Evolutionary conservation across 2,329 filamentous ascomycete species (phyloP).

Genomic region (Fonsecaea monophora): DNA sequence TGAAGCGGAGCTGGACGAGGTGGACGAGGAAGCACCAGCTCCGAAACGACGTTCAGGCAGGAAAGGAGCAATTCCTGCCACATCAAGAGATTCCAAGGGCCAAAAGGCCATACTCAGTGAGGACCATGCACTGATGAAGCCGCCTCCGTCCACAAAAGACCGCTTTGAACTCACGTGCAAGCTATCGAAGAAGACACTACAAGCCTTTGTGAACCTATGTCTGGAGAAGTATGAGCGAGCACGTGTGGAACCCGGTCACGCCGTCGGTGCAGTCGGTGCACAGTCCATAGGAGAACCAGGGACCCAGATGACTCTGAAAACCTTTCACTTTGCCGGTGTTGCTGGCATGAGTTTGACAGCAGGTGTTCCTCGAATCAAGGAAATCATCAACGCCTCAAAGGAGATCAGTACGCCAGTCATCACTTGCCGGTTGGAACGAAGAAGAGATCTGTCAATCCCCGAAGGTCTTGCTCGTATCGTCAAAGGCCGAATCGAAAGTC

Average conservation of each 20-base stretch:
- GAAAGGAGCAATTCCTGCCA: slow-evolving; percentile 16
- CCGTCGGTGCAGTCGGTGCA: slow-evolving; percentile 92
- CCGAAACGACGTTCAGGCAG: slow-evolving; percentile 38
- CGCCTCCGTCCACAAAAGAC: slow-evolving; percentile 39
- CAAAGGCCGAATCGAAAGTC: slow-evolving; percentile 94
- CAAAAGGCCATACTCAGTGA: slow-evolving; percentile 27
- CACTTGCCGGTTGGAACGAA: slow-evolving; percentile 69
- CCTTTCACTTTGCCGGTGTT: slow-evolving; percentile 99
- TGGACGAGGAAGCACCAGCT: slow-evolving; percentile 42
- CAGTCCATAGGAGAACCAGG: slow-evolving; percentile 98
- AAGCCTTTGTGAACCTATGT: slow-evolving; percentile 79
- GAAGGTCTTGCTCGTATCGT: slow-evolving; percentile 73
- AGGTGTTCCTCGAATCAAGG: slow-evolving; percentile 99
- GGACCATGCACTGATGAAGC: slow-evolving; percentile 15
- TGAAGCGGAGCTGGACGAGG: slow-evolving; percentile 47
- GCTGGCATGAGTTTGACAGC: slow-evolving; percentile 99
- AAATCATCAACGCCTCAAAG: slow-evolving; percentile 99
- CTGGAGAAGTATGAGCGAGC: slow-evolving; percentile 89
- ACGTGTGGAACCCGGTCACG: slow-evolving; percentile 91
- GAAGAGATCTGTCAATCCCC: slow-evolving; percentile 39
- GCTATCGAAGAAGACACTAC: slow-evolving; percentile 75
- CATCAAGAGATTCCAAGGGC: slow-evolving; percentile 33
- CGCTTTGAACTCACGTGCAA: slow-evolving; percentile 76
- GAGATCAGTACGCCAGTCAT: slow-evolving; percentile 94
- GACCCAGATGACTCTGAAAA: slow-evolving; percentile 99